A percentile compares a stretch with the other conserved stretches of the same genome.
These are phyloP conservation scores for Colletotrichum paranaense DNA, from an alignment of 2,329 filamentous ascomycete species.

Conservation along the genomic window DNA sequence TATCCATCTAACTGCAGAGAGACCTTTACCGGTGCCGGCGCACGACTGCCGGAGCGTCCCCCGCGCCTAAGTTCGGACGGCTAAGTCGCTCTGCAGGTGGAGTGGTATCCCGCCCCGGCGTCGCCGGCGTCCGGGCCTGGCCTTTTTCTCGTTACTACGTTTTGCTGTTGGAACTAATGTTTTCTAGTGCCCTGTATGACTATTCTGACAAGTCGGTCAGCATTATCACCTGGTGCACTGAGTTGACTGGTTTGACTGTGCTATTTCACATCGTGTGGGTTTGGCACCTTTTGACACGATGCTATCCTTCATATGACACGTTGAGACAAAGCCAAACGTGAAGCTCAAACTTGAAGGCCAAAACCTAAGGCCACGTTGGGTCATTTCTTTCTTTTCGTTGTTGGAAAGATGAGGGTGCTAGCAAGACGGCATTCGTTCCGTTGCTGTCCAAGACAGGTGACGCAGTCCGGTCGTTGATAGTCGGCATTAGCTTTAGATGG, in stretches of 20 bases:
- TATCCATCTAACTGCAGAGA: neutral
- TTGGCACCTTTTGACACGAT: neutral
- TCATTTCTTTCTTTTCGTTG: neutral
- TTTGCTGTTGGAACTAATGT: neutral
- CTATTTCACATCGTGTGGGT: neutral
- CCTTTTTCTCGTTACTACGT: neutral
- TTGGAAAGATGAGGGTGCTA: neutral
- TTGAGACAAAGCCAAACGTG: conserved; percentile 6
- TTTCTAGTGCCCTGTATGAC: neutral
- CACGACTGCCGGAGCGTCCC: neutral
- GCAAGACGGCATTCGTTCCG: neutral
- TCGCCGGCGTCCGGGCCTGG: conserved; percentile 20
- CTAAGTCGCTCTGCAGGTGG: neutral
- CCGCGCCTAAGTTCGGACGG: conserved; percentile 21
- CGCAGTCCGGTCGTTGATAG: too few relatives aligned
- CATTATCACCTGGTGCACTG: neutral
- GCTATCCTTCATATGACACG: neutral
- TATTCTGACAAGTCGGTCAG: neutral
- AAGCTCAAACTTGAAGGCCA: conserved; percentile 11
- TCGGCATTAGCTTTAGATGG: too few relatives aligned
- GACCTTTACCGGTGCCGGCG: conserved; percentile 18
- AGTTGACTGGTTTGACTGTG: neutral
- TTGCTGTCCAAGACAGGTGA: neutral
- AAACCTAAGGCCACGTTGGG: neutral
- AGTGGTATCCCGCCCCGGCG: conserved; percentile 25